phyloP scores from a whole-genome alignment of 495 filamentous ascomycete genomes.

The Hypoxylon intermedium region DNA sequence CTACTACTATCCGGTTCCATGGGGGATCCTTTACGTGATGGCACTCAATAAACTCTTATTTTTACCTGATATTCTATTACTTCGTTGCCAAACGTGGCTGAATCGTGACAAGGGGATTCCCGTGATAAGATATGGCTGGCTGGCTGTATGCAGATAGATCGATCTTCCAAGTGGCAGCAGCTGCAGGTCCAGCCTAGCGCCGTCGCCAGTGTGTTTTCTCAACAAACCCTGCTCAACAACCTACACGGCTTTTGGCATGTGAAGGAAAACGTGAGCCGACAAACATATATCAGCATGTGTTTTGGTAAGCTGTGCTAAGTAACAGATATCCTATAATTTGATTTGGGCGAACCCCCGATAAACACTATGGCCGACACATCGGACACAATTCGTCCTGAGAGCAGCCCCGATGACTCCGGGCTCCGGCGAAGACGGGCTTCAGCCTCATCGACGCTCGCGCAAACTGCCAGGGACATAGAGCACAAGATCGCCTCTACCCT shows the following conservation, averaged over 20 bases:
- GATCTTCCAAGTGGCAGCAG: neutral
- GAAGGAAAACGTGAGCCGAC: no score
- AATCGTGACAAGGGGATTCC: neutral
- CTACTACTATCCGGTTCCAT: slow-evolving; percentile 17
- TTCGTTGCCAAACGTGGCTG: neutral
- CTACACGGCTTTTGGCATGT: no score
- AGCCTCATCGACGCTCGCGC: slow-evolving; percentile 17
- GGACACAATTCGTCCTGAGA: slow-evolving; percentile 2
- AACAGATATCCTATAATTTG: no score
- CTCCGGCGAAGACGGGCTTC: slow-evolving; percentile 28
- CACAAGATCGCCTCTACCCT: slow-evolving; percentile 39
- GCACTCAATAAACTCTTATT: slow-evolving; percentile 22
- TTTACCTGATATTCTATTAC: slow-evolving; percentile 14
- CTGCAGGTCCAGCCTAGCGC: neutral
- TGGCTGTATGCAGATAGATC: neutral
- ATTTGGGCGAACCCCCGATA: no score
- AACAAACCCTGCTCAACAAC: slow-evolving; percentile 3
- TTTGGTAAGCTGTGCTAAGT: no score
- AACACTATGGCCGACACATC: no score
- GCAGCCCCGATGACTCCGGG: slow-evolving; percentile 14
- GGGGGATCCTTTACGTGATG: slow-evolving; percentile 21
- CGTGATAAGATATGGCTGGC: neutral
- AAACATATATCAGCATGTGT: no score
- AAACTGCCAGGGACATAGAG: slow-evolving; percentile 38
- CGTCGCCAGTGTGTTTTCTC: neutral